phyloP scores from a whole-genome alignment of 257 asterid genomes.

The Echites panduratus region DNA sequence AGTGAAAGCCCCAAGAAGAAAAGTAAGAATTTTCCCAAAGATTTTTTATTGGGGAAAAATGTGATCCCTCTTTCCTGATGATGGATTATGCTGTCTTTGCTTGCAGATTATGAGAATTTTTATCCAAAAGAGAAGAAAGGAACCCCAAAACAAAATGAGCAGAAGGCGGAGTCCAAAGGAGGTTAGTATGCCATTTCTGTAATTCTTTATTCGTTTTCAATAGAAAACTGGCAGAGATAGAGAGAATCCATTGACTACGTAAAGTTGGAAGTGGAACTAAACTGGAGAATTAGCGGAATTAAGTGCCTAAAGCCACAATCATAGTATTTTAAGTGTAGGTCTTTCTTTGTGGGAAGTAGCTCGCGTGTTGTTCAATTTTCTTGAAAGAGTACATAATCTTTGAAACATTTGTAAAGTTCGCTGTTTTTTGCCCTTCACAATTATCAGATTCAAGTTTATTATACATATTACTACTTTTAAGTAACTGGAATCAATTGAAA shows the following conservation, averaged over 20 bases:
- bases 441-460: background rate
- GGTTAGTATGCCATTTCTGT: background rate
- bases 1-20: slow-evolving; percentile 68
- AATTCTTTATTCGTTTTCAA: background rate
- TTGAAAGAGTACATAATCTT: background rate
- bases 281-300: background rate
- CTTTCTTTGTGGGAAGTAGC: slow-evolving; percentile 1
- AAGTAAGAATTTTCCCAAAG: slow-evolving; percentile 30
- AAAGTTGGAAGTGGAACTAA: background rate
- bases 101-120: slow-evolving; percentile 57
- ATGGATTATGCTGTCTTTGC: slow-evolving; percentile 2
- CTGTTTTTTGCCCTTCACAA: background rate
- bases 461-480: background rate
- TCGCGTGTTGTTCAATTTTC: background rate
- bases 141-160: slow-evolving; percentile 44
- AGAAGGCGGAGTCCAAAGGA: slow-evolving; percentile 64
- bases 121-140: slow-evolving; percentile 53
- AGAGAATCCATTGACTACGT: background rate
- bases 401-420: background rate
- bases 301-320: background rate
- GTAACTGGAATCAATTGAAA: background rate
- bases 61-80: background rate
- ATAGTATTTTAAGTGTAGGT: background rate
- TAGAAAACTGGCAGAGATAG: background rate
- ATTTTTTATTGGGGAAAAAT: background rate